These are phyloP conservation scores for Limonomyces culmigenus DNA, from an alignment of 1,284 basidiomycete genomes.

Conservation along the genomic window DNA sequence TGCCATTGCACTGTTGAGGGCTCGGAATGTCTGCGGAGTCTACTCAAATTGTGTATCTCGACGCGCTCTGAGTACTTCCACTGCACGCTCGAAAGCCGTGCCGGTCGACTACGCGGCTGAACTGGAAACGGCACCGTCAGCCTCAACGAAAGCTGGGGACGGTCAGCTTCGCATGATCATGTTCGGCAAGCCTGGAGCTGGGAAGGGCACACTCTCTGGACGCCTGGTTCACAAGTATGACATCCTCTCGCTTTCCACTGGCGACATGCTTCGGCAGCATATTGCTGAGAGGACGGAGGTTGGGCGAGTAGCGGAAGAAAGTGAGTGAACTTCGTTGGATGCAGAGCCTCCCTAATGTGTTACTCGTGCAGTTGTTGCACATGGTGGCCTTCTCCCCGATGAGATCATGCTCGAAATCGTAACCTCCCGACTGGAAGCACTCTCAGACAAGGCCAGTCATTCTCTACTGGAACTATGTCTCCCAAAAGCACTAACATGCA, in stretches of 20 bases:
- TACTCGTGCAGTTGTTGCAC: too few relatives aligned
- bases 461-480: too few relatives aligned
- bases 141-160: too few relatives aligned
- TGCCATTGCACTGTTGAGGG: too few relatives aligned
- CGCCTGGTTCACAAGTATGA: conserved; percentile 64
- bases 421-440: conserved; percentile 47
- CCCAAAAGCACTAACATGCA: too few relatives aligned
- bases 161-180: conserved; percentile 63
- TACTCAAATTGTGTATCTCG: too few relatives aligned
- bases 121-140: conserved; percentile 18
- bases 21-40: too few relatives aligned
- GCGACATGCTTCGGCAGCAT: conserved; percentile 67
- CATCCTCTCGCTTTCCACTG: conserved; percentile 59
- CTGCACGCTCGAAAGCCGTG: too few relatives aligned
- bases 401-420: conserved; percentile 64
- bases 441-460: conserved; percentile 53
- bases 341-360: too few relatives aligned
- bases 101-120: conserved; percentile 7
- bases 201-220: conserved; percentile 64
- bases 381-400: conserved; percentile 62
- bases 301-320: conserved; percentile 54
- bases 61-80: too few relatives aligned
- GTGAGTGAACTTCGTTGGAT: too few relatives aligned
- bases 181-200: conserved; percentile 70
- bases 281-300: conserved; percentile 59